Evolutionary conservation across 2,329 filamentous ascomycete genomes (phyloP).

Genomic region (Thelonectria blattea): DNA sequence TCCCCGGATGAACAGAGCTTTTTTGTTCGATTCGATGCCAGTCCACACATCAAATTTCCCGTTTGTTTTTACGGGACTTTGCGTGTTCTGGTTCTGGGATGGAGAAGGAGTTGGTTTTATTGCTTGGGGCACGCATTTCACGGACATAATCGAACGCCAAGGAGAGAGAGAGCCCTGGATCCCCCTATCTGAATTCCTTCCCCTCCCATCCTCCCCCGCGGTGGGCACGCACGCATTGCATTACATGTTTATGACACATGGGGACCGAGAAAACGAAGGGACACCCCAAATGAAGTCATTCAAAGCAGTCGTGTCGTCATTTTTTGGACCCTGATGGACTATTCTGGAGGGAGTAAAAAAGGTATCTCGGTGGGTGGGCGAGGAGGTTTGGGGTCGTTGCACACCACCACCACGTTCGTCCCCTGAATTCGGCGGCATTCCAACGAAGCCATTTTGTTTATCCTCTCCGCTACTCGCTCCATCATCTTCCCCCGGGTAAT

Average conservation of each 20-base stretch:
- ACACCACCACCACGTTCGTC: not conserved
- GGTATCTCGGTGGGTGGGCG: not conserved
- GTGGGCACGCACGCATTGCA: conserved; percentile 1
- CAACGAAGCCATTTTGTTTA: conserved; percentile 2
- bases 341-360: not conserved
- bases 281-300: conserved; percentile 6
- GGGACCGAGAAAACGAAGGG: not conserved
- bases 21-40: not conserved
- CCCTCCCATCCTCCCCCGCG: not conserved
- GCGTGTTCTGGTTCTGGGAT: not conserved
- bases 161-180: no score
- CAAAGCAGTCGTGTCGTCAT: conserved; percentile 24
- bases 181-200: no score
- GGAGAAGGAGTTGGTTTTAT: no score
- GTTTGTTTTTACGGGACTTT: not conserved
- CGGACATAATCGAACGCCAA: no score
- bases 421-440: conserved; percentile 1
- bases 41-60: no score
- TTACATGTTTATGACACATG: conserved; percentile 14
- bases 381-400: not conserved
- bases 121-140: no score
- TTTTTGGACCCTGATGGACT: conserved; percentile 16
- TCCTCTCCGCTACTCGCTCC: not conserved
- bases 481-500: not conserved
- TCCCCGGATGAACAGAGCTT: not conserved